Evolutionary conservation across 257 asterid genomes (phyloP).

Genomic region (Fraxinus quadrangulata): DNA sequence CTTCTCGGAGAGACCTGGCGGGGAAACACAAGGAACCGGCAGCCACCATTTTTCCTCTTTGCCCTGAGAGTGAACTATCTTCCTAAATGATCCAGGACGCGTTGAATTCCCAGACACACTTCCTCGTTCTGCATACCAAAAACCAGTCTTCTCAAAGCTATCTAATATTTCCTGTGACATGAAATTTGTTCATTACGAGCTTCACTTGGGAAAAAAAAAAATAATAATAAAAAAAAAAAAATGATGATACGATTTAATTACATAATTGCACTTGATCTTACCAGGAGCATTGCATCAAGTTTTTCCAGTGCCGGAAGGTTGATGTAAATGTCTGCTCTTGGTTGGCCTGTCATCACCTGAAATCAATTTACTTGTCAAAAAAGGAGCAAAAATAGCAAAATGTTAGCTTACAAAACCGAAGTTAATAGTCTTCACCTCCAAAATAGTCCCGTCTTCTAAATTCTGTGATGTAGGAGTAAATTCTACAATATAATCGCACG

Average conservation of each 20-base stretch:
- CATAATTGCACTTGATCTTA: constrained; percentile 25
- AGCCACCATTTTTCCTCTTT: constrained; percentile 90
- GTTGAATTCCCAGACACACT: constrained; percentile 61
- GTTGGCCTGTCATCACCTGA: constrained; percentile 74
- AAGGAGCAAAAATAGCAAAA: not conserved
- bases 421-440: constrained; percentile 54
- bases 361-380: constrained; percentile 19
- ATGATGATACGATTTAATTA: not conserved
- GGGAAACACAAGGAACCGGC: constrained; percentile 72
- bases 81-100: constrained; percentile 71
- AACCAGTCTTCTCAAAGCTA: constrained; percentile 71
- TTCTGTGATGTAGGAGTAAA: constrained; percentile 56
- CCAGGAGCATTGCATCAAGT: constrained; percentile 87
- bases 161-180: constrained; percentile 68
- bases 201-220: not conserved
- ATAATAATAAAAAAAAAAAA: not conserved
- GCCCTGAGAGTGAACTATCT: constrained; percentile 54
- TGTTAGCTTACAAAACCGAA: not conserved
- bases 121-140: constrained; percentile 88
- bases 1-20: constrained; percentile 64
- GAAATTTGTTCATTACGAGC: not conserved
- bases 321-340: constrained; percentile 74
- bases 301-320: constrained; percentile 79
- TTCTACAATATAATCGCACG: constrained; percentile 76
- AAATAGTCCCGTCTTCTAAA: constrained; percentile 53